Conservation (phyloP, 2,329 filamentous ascomycete species). For the Xylariaceae sp. region DNA sequence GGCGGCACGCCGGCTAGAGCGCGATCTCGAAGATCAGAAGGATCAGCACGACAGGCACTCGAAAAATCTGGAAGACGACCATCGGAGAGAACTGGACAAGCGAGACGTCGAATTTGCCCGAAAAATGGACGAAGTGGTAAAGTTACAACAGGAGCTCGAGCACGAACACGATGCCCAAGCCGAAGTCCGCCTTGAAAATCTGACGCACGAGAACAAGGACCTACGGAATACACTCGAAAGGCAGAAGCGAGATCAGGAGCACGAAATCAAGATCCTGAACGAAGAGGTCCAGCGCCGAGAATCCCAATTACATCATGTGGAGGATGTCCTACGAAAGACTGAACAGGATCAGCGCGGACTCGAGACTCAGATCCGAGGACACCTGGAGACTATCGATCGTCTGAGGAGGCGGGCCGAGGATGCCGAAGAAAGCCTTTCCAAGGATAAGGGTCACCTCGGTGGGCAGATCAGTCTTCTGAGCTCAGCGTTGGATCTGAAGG, state of each 20-base stretch:
- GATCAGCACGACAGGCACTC: conserved; percentile 19
- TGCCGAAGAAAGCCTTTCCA: conserved; percentile 22
- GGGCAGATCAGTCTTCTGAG: conserved; percentile 22
- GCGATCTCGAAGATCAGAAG: conserved; percentile 33
- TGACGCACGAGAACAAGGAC: conserved; percentile 58
- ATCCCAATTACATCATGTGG: conserved; percentile 38
- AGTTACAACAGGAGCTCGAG: conserved; percentile 41
- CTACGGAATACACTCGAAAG: conserved; percentile 45
- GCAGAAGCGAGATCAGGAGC: conserved; percentile 40
- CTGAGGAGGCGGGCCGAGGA: conserved; percentile 22
- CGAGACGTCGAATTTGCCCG: conserved; percentile 34
- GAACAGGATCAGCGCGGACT: conserved; percentile 14
- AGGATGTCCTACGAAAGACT: conserved; percentile 33
- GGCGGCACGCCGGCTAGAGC: conserved; percentile 38
- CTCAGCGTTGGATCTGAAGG: conserved; percentile 19
- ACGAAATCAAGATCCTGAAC: conserved; percentile 30
- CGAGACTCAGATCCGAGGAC: conserved; percentile 18
- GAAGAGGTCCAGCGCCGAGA: conserved; percentile 48
- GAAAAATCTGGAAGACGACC: conserved; percentile 21
- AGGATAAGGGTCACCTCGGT: conserved; percentile 22
- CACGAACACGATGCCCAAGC: conserved; percentile 26
- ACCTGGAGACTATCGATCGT: conserved; percentile 21
- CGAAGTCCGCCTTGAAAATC: conserved; percentile 18
- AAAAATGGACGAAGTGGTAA: conserved; percentile 47
- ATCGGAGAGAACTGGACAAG: conserved; percentile 48